Evolutionary conservation across 139 green algal species (phyloP), one percentile per base, ranked within the genome.

Genomic region (Nannochloris sp.): DNA sequence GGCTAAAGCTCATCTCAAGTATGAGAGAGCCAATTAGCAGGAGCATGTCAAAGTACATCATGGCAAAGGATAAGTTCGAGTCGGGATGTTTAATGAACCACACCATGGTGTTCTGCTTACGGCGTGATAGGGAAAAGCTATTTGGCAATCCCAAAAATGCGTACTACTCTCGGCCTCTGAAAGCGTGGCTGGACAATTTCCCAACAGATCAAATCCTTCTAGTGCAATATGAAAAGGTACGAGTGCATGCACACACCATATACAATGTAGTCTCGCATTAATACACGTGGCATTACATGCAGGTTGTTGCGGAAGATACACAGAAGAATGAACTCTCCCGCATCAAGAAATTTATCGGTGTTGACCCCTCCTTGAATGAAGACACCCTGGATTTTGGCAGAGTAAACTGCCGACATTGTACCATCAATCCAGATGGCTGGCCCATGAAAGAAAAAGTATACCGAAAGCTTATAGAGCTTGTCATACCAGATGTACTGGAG

Each of bases 11-110:
- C 5, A 58, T 73, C 31, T 26, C 56, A 6, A 62, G 29, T 33
- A 37, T 73, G 44, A 23, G 67, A 26, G 67, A 73, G 13, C 67
- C 67, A 17, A 66, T 73, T 29, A 66, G 53, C 49, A 33, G 60
- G 11, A 49, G 44, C 14, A 59, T 59, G 33, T 70, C 61, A 20
- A 74, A 68, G 61, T 44, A 68, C 9, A 37, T 65, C 23, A 60
- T 68, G 56, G 58, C 57, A 29, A 48, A 64, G 30, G 67, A 73
- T 40, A 51, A 69, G n/a, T 59, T 59, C 13, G 11, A 45, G 17
- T 20, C 11, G 10, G 60, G 60, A 1, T 66, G 60, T 20, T 55
- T 66, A 23, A 31, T 31, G n/a, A 49, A 61, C 2, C 51, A 67
- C 37, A 68, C 40, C 23, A 62, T 28, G 63, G 6, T n/a, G 14